Conservation (phyloP, 225 moss, liverwort and hornwort species). For the Pseudoscleropodium purum region DNA sequence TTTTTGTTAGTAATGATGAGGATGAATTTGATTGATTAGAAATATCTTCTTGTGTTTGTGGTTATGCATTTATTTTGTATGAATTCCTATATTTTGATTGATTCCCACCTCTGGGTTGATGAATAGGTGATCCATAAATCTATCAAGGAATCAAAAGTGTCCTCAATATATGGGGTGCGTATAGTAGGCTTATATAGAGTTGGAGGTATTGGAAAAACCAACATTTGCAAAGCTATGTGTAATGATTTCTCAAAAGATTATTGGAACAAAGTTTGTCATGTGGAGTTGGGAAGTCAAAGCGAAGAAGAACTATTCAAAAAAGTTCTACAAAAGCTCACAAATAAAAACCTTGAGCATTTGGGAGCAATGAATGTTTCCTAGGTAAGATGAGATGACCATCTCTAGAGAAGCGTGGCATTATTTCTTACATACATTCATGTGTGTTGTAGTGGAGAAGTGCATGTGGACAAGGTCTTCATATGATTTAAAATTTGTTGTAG, state of each 20-base stretch:
- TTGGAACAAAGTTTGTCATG: neutral
- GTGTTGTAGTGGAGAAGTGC: neutral
- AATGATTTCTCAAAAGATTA: neutral
- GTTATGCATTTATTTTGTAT: too few species aligned
- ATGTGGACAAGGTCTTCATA: neutral
- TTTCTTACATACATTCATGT: too few species aligned
- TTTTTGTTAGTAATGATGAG: neutral
- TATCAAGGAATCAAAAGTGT: neutral
- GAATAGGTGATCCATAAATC: neutral
- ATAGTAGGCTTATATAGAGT: neutral
- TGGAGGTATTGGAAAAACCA: neutral
- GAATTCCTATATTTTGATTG: neutral
- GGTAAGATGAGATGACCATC: neutral
- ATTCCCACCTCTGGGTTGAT: too few species aligned
- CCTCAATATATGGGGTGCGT: neutral
- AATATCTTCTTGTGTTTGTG: neutral
- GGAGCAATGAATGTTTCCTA: neutral
- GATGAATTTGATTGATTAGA: neutral
- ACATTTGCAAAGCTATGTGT: neutral
- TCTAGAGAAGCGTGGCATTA: rapidly evolving
- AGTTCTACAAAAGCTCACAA: neutral
- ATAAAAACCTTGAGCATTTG: neutral
- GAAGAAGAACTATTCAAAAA: neutral
- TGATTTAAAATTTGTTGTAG: neutral
- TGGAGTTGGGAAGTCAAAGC: too few species aligned